Base-by-base conservation (phyloP, 805 yeast genomes). In the Tetrapisispora arboricola region DNA sequence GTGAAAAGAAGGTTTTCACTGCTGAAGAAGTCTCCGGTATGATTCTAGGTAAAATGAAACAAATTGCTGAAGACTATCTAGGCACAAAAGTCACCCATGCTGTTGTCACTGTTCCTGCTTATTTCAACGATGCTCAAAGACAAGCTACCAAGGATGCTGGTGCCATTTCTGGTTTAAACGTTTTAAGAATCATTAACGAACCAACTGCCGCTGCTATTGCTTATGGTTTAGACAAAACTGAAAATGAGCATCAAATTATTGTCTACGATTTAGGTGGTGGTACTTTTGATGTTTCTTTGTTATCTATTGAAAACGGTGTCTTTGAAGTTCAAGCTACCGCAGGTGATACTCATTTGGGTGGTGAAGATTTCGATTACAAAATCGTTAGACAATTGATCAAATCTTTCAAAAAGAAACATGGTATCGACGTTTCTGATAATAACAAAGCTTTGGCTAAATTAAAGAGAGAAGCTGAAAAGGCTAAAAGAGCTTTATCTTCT, bases 181-280 rank as follows among this genome's bases (percentile, higher is more conserved):
- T 84, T 49, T 71, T 84, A 66, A 80, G 95, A 73, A 84, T 84
- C 54, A 90, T 84, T 48, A 84, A 84, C 64, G 95, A 84, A 72
- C 95, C 95, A 57, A 87, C 96, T 45, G 96, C 96, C 36, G 96
- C 96, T 52, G 96, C 96, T 42, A 85, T 87, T 66, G 96, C 96
- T 49, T 87, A 87, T 68, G 96, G 96, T 61, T 72, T 88, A 53
- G 94, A 85, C 64, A 78, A 80, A 62, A 73, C 77, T 47, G 80
- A 78, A 29, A 82, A 76, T 49, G 96, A 87, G 68, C 84, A 83
- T 57, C 88, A 87, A 66, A 85, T 87, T 51, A 78, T 87, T 59
- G 94, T 87, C 43, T 87, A 84, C 65, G 96, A 87, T 67, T 75
- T 87, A 57, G 96, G 96, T 75, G 96, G 96, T 68, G 96, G 96